These are phyloP conservation scores for Sclerotinia spermophila DNA, from an alignment of 2,329 filamentous ascomycete genomes.

Conservation along the genomic window DNA sequence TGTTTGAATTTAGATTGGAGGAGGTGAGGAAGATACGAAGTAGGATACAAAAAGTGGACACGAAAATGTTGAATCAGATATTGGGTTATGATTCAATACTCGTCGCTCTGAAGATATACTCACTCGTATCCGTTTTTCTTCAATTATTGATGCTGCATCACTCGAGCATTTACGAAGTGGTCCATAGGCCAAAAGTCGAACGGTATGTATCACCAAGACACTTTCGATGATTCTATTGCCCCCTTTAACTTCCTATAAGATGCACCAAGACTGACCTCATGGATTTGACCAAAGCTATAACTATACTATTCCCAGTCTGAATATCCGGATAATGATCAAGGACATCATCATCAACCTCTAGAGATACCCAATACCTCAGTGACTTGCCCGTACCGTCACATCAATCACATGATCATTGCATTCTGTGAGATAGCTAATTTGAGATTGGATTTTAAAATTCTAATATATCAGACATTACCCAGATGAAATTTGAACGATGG, in stretches of 20 bases:
- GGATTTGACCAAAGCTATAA: no score
- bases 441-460: background rate
- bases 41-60: background rate
- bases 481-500: background rate
- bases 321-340: no score
- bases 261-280: no score
- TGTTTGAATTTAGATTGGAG: background rate
- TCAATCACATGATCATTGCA: background rate
- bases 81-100: background rate
- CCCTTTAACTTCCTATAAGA: no score
- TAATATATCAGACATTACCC: background rate
- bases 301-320: no score
- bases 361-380: background rate
- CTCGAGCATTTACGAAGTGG: background rate
- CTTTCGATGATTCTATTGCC: no score
- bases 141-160: no score
- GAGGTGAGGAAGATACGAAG: background rate
- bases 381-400: background rate
- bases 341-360: no score
- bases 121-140: no score
- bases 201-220: no score
- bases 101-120: no score
- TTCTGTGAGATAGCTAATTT: background rate
- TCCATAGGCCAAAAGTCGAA: background rate
- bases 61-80: background rate